A percentile compares a stretch with the other conserved stretches of the same genome.
Conservation (phyloP, 306 rosid species). For the Quercus cerris region DNA sequence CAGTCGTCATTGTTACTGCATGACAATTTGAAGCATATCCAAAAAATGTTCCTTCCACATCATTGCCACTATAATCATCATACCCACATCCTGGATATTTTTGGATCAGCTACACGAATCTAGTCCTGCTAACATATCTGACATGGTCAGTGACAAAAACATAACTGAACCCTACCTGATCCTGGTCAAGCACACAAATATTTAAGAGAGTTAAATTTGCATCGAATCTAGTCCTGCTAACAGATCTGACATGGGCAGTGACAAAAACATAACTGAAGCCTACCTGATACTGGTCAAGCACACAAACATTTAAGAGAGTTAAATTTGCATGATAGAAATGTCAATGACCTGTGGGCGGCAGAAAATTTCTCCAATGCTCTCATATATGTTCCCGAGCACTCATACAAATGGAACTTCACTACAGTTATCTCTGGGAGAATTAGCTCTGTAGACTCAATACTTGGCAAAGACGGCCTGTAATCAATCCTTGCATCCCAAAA, state of each 20-base stretch:
- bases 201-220: neutral
- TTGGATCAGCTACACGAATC: neutral
- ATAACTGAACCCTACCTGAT: neutral
- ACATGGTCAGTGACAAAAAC: neutral
- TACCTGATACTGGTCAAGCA: neutral
- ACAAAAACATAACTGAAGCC: neutral
- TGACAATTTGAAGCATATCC: too few species aligned
- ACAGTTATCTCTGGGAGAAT: too few species aligned
- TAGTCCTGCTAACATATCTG: neutral
- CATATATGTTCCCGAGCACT: too few species aligned
- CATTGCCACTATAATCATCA: too few species aligned
- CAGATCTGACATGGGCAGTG: neutral
- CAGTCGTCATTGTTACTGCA: too few species aligned
- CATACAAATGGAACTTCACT: too few species aligned
- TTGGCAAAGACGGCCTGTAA: too few species aligned
- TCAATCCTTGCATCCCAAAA: too few species aligned
- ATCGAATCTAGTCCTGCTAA: neutral
- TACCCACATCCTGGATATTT: too few species aligned
- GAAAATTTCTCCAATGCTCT: too few species aligned
- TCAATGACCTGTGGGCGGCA: neutral
- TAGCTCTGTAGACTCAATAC: too few species aligned
- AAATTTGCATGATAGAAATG: neutral
- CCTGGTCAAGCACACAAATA: neutral
- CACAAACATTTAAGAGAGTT: neutral
- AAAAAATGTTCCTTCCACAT: too few species aligned